Evolutionary conservation across 31 red algal species (phyloP), one percentile per base, ranked within the genome.

Genomic region (Endocladia muricata): DNA sequence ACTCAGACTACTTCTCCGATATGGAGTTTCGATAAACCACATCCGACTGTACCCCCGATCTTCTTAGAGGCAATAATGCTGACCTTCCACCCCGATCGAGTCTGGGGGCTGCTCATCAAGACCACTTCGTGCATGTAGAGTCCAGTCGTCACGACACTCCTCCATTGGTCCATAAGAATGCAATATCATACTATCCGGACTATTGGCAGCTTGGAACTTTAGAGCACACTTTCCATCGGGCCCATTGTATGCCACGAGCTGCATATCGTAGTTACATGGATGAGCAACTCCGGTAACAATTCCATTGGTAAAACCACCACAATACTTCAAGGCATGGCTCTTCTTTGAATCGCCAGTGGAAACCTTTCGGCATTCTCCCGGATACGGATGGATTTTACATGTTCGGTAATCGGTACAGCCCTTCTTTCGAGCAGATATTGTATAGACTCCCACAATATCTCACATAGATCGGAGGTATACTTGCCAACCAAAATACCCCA

Each of bases 121-220:
- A 23, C 58, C 22, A 23, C 22, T 35, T 32, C 25, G 4, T 25
- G 29, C 44, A 22, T 68, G 76, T 7, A 80, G 61, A 35, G 71
- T 75, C 26, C 43, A 62, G 7, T 75, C 52, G 8, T 75, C 52
- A 22, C 71, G 8, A 15, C 41, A 15, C 6, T 51, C 71, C 25
- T 75, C 52, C 8, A 62, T 21, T 61, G 71, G 71, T 30, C 41
- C 71, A 61, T 62, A 61, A 4, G 11, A 6, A 54, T 75, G 71
- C 26, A 75, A 62, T 6, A 75, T 23, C 4, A 75, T 8, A 6
- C 71, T 51, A 61, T 75, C 71, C 41, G 66, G 66, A 47, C 22
- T 60, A 25, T 21, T 15, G 8, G 64, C 71, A 35, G 19, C 55
- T 36, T 61, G 71, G 17, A 75, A 76, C 54, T 76, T 76, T 15